These are phyloP conservation scores for Septoria linicola DNA, from an alignment of 2,329 filamentous ascomycete genomes.

Conservation along the genomic window DNA sequence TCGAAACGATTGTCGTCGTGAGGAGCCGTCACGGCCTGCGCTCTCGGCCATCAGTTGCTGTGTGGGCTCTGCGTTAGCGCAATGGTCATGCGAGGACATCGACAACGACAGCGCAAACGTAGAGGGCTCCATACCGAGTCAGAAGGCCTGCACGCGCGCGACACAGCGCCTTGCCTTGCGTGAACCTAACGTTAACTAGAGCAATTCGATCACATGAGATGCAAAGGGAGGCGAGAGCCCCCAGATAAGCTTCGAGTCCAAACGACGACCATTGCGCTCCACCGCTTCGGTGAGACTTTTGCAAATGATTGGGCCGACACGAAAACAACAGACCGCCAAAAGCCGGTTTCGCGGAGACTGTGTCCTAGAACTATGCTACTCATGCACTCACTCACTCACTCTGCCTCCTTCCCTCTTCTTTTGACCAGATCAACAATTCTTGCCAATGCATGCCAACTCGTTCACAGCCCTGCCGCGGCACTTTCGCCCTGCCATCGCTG, in stretches of 20 bases:
- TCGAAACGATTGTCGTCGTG: conserved; percentile 27
- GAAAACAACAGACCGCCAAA: neutral
- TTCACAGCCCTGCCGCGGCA: neutral
- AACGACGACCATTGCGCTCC: neutral
- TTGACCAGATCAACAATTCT: neutral
- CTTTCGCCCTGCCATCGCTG: neutral
- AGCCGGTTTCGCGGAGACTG: too few relatives aligned
- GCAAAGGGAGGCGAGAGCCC: conserved; percentile 1
- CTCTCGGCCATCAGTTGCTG: conserved; percentile 25
- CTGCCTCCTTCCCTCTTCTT: neutral
- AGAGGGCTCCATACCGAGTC: too few relatives aligned
- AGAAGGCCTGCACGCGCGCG: too few relatives aligned
- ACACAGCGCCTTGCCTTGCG: too few relatives aligned
- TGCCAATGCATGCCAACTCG: neutral
- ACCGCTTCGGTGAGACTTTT: neutral
- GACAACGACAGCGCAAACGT: too few relatives aligned
- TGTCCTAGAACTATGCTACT: too few relatives aligned
- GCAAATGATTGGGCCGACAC: neutral
- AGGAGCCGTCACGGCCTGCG: conserved; percentile 19
- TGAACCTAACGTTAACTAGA: too few relatives aligned
- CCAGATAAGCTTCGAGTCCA: conserved; percentile 2
- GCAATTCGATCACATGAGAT: neutral
- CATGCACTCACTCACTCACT: too few relatives aligned
- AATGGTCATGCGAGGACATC: neutral
- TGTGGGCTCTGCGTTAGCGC: neutral